Conservation (phyloP, 2,329 filamentous ascomycete genomes). For the Beauveria sp. region DNA sequence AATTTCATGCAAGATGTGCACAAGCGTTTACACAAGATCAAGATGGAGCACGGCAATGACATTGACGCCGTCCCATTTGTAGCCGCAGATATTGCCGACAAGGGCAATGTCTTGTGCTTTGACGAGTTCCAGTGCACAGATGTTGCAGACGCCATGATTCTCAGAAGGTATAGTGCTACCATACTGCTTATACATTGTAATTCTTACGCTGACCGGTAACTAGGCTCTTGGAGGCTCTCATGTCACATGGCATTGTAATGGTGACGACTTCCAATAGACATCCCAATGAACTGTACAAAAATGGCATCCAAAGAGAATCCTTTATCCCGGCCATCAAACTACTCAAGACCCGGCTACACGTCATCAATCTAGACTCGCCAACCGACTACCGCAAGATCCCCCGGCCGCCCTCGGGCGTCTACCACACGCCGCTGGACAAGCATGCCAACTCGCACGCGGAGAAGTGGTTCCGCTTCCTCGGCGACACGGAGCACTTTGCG, state of each 20-base stretch:
- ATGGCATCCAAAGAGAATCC: slow-evolving; percentile 90
- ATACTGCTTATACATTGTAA: background rate
- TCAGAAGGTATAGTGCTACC: slow-evolving; percentile 53
- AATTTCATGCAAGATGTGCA: slow-evolving; percentile 99
- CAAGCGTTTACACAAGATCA: slow-evolving; percentile 80
- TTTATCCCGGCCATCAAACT: slow-evolving; percentile 95
- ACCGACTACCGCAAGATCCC: slow-evolving; percentile 98
- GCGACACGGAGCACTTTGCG: slow-evolving; percentile 67
- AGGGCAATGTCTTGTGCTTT: slow-evolving; percentile 84
- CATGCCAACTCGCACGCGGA: slow-evolving; percentile 75
- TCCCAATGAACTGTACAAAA: slow-evolving; percentile 93
- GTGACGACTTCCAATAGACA: slow-evolving; percentile 97
- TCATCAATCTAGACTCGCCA: slow-evolving; percentile 89
- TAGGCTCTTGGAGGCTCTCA: slow-evolving; percentile 76
- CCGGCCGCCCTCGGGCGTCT: slow-evolving; percentile 85
- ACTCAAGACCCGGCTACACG: slow-evolving; percentile 72
- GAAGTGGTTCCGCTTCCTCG: slow-evolving; percentile 93
- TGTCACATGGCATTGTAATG: slow-evolving; percentile 94
- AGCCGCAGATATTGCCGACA: slow-evolving; percentile 85
- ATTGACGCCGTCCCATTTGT: slow-evolving; percentile 87
- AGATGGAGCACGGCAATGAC: slow-evolving; percentile 81
- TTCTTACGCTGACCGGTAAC: background rate
- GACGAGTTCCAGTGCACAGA: slow-evolving; percentile 99
- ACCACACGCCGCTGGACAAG: slow-evolving; percentile 78
- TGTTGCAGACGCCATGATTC: slow-evolving; percentile 96